Conservation (phyloP, 2,329 filamentous ascomycete genomes). For the Cyphellophora attinorum region DNA sequence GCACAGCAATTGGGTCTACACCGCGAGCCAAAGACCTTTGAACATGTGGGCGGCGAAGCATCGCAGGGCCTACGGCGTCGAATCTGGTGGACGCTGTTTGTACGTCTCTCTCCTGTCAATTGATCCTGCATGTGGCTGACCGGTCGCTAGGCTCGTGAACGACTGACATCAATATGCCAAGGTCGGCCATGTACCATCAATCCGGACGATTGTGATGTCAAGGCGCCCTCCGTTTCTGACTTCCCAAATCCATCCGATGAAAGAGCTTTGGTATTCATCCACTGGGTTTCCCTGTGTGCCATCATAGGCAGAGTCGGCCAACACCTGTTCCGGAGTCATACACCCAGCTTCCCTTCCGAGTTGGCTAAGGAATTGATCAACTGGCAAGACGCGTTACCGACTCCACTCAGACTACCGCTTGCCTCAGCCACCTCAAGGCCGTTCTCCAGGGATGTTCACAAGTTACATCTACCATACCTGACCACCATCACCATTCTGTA, state of each 20-base stretch:
- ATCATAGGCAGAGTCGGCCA: constrained; percentile 33
- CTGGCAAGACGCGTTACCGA: constrained; percentile 27
- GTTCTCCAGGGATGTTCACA: constrained; percentile 33
- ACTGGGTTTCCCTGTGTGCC: constrained; percentile 33
- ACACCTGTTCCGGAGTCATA: constrained; percentile 21
- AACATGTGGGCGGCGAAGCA: constrained; percentile 13
- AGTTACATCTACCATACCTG: constrained; percentile 33
- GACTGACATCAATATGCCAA: constrained; percentile 33
- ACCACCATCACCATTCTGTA: constrained; percentile 33
- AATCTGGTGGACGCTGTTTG: constrained; percentile 37
- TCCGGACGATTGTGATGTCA: constrained; percentile 31
- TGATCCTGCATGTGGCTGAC: not conserved
- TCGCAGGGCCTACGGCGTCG: constrained; percentile 24
- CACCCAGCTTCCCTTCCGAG: constrained; percentile 17
- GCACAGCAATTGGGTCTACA: constrained; percentile 37
- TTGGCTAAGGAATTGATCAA: constrained; percentile 25
- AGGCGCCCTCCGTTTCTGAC: constrained; percentile 28
- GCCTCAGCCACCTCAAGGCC: constrained; percentile 19
- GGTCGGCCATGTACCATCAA: constrained; percentile 35
- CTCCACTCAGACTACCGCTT: constrained; percentile 25
- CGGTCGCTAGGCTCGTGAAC: constrained; percentile 23
- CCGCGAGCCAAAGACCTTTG: constrained; percentile 24
- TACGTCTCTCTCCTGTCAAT: constrained; percentile 2
- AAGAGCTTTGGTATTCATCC: constrained; percentile 31
- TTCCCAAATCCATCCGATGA: constrained; percentile 25